Evolutionary conservation across 345 rosid species (phyloP), one percentile per base, ranked within the genome.

Genomic region (Mercurialis annua): DNA sequence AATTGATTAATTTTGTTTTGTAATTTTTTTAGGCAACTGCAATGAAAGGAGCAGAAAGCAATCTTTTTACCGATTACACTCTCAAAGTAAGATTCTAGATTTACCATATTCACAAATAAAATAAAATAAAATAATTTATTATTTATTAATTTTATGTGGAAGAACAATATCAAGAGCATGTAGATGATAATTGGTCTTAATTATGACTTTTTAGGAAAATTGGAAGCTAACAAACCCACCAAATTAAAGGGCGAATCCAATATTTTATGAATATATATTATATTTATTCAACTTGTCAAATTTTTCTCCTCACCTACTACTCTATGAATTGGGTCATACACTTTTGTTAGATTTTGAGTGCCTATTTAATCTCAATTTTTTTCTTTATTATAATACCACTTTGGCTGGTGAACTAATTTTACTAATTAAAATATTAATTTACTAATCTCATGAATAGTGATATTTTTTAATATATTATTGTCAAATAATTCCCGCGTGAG

Each of bases 31-130:
- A 88, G 93, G 96, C 98, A 55, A 87, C 94, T 2, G 85, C 98
- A 9, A 77, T 89, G 79, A 71, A 75, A 64, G 87, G 93, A 63
- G 81, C 85, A 20, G 92, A 90, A 72, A 86, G 86, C 80, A 93
- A 87, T 75, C 86, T 93, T 21, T 85, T 85, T 30, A 93, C 97
- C 9, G 98, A 93, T 70, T 93, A 93, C 70, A 93, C 93, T 34
- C 87, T 93, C 62, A 93, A 85, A 73, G 98, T 90, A 83, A 76
- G 78, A 40, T 59, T 23, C 43, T 43, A 10, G 9, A n/a, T 10
- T 59, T 59, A 20, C 20, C 34, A 54, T 27, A 53, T 36, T 7
- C 11, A 12, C 59, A 23, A 49, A n/a, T n/a, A n/a, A 18, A 49
- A 49, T 7, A 2, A 40, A 40, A 9, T 4, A 40, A 40, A 40